Percentiles rank a stretch among this genome's conserved stretches.
These are phyloP conservation scores for Suhomyces taliae DNA, from an alignment of 1,139 yeast genomes.

Conservation along the genomic window DNA sequence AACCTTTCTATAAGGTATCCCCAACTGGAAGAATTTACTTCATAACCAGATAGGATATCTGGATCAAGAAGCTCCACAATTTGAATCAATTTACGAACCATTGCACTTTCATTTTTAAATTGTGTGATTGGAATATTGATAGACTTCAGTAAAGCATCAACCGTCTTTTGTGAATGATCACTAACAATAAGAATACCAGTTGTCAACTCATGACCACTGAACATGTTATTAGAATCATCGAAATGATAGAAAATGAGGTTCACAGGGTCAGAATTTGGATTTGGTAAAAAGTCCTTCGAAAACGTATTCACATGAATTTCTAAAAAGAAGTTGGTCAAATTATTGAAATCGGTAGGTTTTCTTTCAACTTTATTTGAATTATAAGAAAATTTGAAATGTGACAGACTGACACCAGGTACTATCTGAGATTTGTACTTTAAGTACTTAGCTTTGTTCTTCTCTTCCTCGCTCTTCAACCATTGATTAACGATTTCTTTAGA, in stretches of 20 bases:
- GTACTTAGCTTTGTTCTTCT: constrained; percentile 11
- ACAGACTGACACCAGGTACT: constrained; percentile 44
- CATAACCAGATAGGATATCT: constrained; percentile 84
- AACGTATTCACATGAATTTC: constrained; percentile 68
- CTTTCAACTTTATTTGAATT: constrained; percentile 33
- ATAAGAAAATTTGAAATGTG: constrained; percentile 35
- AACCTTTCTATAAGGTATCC: constrained; percentile 81
- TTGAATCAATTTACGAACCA: constrained; percentile 55
- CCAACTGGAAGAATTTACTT: constrained; percentile 81
- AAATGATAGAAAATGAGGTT: constrained; percentile 62
- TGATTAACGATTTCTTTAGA: constrained; percentile 19
- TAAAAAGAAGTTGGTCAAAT: constrained; percentile 55
- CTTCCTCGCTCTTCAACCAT: constrained; percentile 24
- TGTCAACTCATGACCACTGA: constrained; percentile 13
- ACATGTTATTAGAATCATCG: constrained; percentile 45
- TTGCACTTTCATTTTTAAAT: constrained; percentile 52
- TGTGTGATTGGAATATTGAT: constrained; percentile 19
- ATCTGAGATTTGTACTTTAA: constrained; percentile 48
- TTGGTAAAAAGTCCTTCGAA: constrained; percentile 50
- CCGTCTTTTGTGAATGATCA: not conserved
- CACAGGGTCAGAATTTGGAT: constrained; percentile 64
- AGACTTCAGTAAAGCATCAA: constrained; percentile 7
- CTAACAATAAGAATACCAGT: constrained; percentile 33
- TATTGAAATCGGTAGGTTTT: constrained; percentile 46
- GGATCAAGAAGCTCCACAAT: constrained; percentile 74